These are phyloP conservation scores for Cryptococcus sp. DNA, from an alignment of 1,284 basidiomycete species.

Conservation along the genomic window DNA sequence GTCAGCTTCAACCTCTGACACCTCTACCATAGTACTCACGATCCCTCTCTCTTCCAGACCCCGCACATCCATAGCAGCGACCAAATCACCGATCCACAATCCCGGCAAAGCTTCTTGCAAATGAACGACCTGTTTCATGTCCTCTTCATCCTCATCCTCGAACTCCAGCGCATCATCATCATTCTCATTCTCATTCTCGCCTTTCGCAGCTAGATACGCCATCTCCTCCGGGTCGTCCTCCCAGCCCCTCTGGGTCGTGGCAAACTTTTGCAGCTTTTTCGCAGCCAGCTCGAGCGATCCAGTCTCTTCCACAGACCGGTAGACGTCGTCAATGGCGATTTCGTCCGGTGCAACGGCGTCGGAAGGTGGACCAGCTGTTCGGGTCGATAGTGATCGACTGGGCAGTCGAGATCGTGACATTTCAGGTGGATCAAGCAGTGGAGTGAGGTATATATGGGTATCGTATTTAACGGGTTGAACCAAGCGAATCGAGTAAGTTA, in stretches of 20 bases:
- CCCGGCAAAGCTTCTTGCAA: constrained; percentile 41
- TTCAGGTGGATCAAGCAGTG: not conserved
- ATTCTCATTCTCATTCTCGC: constrained; percentile 14
- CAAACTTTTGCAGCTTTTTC: constrained; percentile 19
- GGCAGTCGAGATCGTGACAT: constrained; percentile 6
- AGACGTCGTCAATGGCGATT: constrained; percentile 34
- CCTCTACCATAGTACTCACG: constrained; percentile 24
- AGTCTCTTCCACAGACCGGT: constrained; percentile 26
- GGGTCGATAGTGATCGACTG: constrained; percentile 13
- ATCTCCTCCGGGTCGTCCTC: constrained; percentile 33
- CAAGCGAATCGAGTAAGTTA: too few relatives aligned
- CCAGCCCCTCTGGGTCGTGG: constrained; percentile 10
- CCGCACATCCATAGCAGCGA: constrained; percentile 41
- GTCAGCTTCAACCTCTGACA: not conserved
- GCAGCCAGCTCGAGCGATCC: constrained; percentile 35
- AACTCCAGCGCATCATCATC: constrained; percentile 13
- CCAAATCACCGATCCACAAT: constrained; percentile 47
- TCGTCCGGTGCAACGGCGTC: constrained; percentile 37
- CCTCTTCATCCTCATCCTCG: constrained; percentile 4
- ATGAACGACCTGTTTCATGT: constrained; percentile 28
- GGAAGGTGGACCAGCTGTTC: constrained; percentile 18
- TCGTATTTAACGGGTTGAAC: too few relatives aligned
- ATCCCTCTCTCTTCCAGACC: constrained; percentile 36
- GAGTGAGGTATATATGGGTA: not conserved
- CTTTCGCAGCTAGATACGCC: constrained; percentile 2